Base-by-base conservation (phyloP, 2,329 filamentous ascomycete species). In the Fusarium nelsonii region DNA sequence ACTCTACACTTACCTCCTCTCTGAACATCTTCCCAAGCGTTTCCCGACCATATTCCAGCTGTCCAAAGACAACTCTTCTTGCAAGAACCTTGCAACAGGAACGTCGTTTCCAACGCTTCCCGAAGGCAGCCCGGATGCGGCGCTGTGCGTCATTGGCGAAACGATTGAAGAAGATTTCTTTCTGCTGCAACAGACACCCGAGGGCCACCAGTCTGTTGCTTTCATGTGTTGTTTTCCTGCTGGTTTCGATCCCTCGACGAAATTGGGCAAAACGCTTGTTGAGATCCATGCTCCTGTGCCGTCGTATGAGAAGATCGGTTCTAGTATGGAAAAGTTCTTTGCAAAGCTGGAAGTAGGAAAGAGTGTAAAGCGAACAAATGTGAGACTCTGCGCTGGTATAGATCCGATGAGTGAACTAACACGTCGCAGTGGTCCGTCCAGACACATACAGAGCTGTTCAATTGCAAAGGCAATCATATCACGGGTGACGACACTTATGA, bases 251-350 rank as follows among this genome's bases (percentile, higher is more conserved):
- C 84, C 85, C 0, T 78, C 81, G 0, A 46, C 73, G 4, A 88
- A 88, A 74, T 74, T 88, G 30, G 85, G 84, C 4, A 80, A 81
- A 65, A 68, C 81, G 11, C 74, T 88, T 0, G 34, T 20, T 75
- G 74, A 43, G 83, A 85, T 23, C 12, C 86, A 88, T 58, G 48
- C 58, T 14, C 66, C 66, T 0, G 86, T 88, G 37, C 86, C 86
- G 1, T 78, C 79, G 1, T 88, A 87, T 56, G 82, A 85, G 16
- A 87, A 84, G 76, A 87, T 88, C 30, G 84, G 82, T 0, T 71
- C 77, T 0, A 87, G 84, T 61, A 87, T 88, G 84, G 85, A 88
- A 74, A 79, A 81, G 8, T 87, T 84, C 73, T 87, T 88, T 63
- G 69, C 73, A 4, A 81, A 79, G 48, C 52, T 87, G 0, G 78